Conservation (phyloP, 257 asterid genomes). For the Catharanthus roseus region DNA sequence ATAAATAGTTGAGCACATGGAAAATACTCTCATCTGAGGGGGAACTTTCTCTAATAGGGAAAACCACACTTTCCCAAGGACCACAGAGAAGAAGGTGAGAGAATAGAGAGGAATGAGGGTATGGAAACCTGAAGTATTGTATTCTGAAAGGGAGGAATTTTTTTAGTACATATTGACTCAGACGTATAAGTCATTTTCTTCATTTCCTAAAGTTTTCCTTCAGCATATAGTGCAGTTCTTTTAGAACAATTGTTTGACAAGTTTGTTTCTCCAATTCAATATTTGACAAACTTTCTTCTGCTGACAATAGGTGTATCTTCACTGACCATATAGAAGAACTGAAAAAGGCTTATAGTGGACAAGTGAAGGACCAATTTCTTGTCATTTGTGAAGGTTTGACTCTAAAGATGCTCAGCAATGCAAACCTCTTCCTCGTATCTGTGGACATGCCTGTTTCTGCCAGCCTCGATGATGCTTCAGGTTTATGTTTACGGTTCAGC, state of each 20-base stretch:
- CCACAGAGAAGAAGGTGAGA: background rate
- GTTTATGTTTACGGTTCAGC: conserved; percentile 71
- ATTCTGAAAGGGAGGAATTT: background rate
- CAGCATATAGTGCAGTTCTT: too few relatives aligned
- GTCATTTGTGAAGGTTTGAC: conserved; percentile 74
- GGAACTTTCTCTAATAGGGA: background rate
- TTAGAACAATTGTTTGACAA: background rate
- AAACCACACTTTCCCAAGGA: background rate
- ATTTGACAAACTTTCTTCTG: conserved; percentile 1
- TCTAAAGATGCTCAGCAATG: conserved; percentile 78
- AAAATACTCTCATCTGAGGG: too few relatives aligned
- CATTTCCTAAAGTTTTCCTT: background rate
- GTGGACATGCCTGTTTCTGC: conserved; percentile 92
- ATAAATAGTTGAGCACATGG: background rate
- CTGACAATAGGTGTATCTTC: conserved; percentile 61
- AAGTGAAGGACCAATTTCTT: conserved; percentile 59
- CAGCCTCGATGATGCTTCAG: conserved; percentile 72
- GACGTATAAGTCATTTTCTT: background rate
- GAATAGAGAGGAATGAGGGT: background rate
- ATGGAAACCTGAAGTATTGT: background rate
- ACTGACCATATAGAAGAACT: conserved; percentile 58
- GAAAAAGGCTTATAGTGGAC: conserved; percentile 36
- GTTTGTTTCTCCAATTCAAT: background rate
- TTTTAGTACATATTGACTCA: background rate
- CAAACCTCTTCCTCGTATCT: conserved; percentile 66